Conservation (phyloP, 345 rosid species). For the Litchi chinensis region DNA sequence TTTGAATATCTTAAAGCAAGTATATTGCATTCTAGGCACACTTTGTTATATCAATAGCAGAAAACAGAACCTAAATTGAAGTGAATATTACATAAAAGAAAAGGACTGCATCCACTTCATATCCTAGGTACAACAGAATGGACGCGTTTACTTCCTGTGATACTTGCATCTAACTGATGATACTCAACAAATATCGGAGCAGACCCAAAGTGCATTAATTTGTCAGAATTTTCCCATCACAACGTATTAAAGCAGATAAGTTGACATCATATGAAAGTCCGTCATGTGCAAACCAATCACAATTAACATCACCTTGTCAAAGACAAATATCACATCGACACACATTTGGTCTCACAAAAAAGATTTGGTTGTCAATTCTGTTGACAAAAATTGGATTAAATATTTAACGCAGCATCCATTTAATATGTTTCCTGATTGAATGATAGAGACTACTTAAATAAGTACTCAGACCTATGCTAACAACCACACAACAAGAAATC, state of each 20-base stretch:
- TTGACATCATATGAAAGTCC: background rate
- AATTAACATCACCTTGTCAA: background rate
- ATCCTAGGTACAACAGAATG: background rate
- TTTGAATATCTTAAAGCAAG: background rate
- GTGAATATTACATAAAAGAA: background rate
- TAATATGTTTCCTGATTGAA: background rate
- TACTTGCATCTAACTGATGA: background rate
- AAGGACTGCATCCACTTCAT: background rate
- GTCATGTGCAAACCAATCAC: background rate
- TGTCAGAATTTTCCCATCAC: background rate
- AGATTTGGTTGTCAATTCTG: background rate
- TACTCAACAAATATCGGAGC: background rate
- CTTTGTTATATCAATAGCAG: background rate
- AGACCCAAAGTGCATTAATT: background rate
- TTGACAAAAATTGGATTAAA: background rate
- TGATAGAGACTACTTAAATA: background rate
- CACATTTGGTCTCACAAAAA: conserved; percentile 9
- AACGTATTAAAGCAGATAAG: background rate
- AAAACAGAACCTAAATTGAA: no score
- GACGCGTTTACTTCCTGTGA: background rate
- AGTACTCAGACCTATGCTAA: background rate
- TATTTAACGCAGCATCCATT: background rate
- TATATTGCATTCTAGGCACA: background rate
- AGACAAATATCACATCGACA: background rate
- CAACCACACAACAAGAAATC: background rate